phyloP scores from a whole-genome alignment of 2,329 filamentous ascomycete species.

The Epichloe scottii region DNA sequence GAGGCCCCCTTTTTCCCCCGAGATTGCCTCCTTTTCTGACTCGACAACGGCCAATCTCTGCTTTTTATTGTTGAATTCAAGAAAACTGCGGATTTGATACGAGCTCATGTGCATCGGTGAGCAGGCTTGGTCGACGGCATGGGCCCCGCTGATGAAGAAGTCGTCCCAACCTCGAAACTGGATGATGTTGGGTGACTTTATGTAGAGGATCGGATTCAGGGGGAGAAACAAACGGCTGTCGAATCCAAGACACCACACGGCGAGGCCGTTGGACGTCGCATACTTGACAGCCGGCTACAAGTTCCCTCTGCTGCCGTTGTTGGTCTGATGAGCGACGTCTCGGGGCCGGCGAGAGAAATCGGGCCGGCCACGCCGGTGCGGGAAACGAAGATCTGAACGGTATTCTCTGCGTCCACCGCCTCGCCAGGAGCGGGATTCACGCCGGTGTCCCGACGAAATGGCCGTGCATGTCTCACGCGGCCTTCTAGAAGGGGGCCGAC shows the following conservation, averaged over 20 bases:
- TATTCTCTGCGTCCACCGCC: not conserved
- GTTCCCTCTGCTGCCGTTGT: not conserved
- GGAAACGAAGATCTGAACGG: not conserved
- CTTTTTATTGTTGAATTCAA: not conserved
- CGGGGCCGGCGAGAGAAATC: not conserved
- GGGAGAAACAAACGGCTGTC: not conserved
- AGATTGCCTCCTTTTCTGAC: not conserved
- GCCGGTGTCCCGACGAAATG: conserved; percentile 2
- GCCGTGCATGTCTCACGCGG: conserved; percentile 6
- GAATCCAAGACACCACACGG: not conserved
- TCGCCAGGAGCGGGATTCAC: not conserved
- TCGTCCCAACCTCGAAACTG: not conserved
- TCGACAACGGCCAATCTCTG: not conserved
- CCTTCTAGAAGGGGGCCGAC: conserved; percentile 8
- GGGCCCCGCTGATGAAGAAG: no score
- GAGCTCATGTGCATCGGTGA: not conserved
- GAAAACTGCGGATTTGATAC: not conserved
- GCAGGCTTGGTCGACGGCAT: not conserved
- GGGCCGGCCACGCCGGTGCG: not conserved
- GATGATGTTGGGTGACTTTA: not conserved
- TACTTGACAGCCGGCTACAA: not conserved
- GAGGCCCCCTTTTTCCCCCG: not conserved
- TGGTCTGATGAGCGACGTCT: not conserved
- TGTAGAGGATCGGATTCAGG: not conserved
- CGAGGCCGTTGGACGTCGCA: not conserved